Evolutionary conservation across 2,329 filamentous ascomycete species (phyloP), one percentile per base, ranked within the genome.

Genomic region (Cercospora brassicicola): DNA sequence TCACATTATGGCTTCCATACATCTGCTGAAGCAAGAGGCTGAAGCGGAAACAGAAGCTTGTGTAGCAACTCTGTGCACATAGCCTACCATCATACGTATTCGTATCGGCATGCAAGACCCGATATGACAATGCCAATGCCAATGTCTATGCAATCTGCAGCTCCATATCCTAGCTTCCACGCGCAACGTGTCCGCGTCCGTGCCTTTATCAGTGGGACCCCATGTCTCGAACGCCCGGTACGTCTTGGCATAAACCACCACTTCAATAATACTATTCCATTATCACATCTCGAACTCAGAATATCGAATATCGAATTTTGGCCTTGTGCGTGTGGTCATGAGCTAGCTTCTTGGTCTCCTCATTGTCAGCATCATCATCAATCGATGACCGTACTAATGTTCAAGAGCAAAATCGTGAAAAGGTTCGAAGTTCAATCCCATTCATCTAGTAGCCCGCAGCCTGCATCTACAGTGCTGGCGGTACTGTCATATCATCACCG

Each of bases 231-330:
- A 55, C 11, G 23, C 23, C 48, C 10, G 53, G 30, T 31, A 31
- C n/a, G 28, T 59, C 55, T 59, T 59, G 55, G 55, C 55, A 59
- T 59, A 33, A 59, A 59, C 55, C 55, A 59, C 55, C 28, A 59
- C 15, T 20, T 23, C n/a, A 59, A 31, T 18, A 33, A 59, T 36
- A 18, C 55, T 20, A 33, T 33, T 33, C 55, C 18, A 26, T 13
- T 30, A 28, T 36, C 55, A 36, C 31, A 20, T 11, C 53, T 28
- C 55, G 10, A 36, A 20, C 28, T 36, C 28, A 10, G 55, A 59
- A 59, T 59, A 33, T 59, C 31, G 55, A 59, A 59, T 59, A 33
- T 59, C 31, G 55, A 59, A 59, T 59, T 59, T 59, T 59, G 55
- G 31, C 55, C 55, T 59, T 36, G 55, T 59, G 55, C 31, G 55